phyloP scores from a whole-genome alignment of 2,329 filamentous ascomycete species.

The Alternaria postmessia region DNA sequence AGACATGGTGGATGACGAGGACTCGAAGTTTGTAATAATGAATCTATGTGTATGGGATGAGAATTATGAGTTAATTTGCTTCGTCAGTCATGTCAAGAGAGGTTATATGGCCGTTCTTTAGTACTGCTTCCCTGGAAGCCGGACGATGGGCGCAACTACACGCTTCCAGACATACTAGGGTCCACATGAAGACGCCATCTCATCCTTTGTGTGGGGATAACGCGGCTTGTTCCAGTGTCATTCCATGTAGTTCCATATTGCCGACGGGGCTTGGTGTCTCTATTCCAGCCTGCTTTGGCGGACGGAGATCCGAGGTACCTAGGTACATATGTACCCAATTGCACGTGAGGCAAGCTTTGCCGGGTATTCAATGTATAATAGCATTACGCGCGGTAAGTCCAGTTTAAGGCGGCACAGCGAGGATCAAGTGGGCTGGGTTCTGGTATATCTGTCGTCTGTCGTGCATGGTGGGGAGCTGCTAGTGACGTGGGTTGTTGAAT shows the following conservation, averaged over 20 bases:
- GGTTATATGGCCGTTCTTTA: constrained; percentile 16
- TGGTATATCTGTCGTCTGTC: constrained; percentile 6
- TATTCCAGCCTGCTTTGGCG: constrained; percentile 7
- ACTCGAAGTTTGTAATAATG: neutral
- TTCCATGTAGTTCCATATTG: constrained; percentile 18
- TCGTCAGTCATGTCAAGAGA: neutral
- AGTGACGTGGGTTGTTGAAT: constrained; percentile 15
- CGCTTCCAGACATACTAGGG: constrained; percentile 10
- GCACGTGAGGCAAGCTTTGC: neutral
- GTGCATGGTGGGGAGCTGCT: constrained; percentile 13
- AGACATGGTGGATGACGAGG: constrained; percentile 30
- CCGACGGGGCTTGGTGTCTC: constrained; percentile 14
- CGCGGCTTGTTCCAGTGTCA: constrained; percentile 12
- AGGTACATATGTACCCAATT: neutral
- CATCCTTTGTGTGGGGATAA: constrained; percentile 13
- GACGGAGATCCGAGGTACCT: constrained; percentile 14
- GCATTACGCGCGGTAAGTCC: constrained; percentile 4
- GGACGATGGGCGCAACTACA: constrained; percentile 4
- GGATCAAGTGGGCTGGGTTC: constrained; percentile 10
- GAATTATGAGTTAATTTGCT: neutral
- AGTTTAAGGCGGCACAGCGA: neutral
- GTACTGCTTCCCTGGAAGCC: constrained; percentile 10
- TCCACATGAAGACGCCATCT: constrained; percentile 15
- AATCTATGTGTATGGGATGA: neutral
- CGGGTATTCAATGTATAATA: constrained; percentile 3